Conservation (phyloP, 805 yeast genomes). For the Wickerhamomyces chambardii region DNA sequence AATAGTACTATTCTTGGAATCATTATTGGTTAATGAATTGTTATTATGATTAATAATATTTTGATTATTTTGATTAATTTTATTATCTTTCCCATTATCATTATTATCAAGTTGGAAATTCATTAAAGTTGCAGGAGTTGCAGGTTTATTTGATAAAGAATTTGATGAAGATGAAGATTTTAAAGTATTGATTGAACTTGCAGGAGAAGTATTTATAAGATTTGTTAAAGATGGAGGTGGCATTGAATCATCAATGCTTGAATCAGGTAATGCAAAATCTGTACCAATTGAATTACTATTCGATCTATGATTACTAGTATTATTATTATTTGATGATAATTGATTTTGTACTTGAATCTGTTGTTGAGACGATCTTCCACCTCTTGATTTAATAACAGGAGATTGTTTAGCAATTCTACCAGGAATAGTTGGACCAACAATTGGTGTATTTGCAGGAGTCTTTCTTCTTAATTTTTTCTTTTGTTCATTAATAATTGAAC, state of each 20-base stretch:
- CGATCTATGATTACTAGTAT: background rate
- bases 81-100: too few species aligned
- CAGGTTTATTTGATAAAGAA: conserved; percentile 6
- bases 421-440: conserved; percentile 25
- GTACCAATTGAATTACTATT: too few species aligned
- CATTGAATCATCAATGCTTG: conserved; percentile 16
- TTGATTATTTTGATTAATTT: too few species aligned
- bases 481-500: conserved; percentile 1
- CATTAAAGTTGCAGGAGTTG: conserved; percentile 19
- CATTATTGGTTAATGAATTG: too few species aligned
- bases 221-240: conserved; percentile 15
- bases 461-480: conserved; percentile 23
- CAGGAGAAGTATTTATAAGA: conserved; percentile 12
- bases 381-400: conserved; percentile 26
- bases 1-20: too few species aligned
- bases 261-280: conserved; percentile 13
- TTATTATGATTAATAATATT: too few species aligned
- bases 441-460: conserved; percentile 30
- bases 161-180: background rate
- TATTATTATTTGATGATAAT: conserved; percentile 1
- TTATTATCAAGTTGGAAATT: conserved; percentile 10
- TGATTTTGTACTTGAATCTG: conserved; percentile 9
- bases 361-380: conserved; percentile 9
- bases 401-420: conserved; percentile 25
- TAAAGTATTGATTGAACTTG: conserved; percentile 6